A percentile compares a stretch with the other conserved stretches of the same genome.
Conservation (phyloP, 305 asterid species). For the Fraxinus platypoda region DNA sequence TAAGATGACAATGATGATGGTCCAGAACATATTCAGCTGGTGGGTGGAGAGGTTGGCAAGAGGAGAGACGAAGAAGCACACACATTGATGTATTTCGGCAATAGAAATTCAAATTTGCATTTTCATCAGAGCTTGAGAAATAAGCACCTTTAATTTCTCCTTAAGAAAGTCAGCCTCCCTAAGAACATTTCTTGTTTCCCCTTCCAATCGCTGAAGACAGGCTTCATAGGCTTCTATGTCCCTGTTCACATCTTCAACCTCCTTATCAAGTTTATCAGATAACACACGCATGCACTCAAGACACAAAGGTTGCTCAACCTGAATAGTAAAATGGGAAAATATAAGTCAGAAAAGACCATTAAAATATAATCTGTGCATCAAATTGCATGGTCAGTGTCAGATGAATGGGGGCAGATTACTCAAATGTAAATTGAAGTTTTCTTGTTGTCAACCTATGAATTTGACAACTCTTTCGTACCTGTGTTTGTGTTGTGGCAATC, state of each 20-base stretch:
- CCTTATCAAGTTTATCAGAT: slow-evolving; percentile 95
- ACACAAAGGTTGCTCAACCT: slow-evolving; percentile 97
- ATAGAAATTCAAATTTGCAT: background rate
- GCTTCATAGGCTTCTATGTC: slow-evolving; percentile 87
- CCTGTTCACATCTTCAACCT: slow-evolving; percentile 85
- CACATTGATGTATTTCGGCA: background rate
- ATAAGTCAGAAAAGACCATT: background rate
- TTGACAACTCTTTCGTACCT: slow-evolving; percentile 35
- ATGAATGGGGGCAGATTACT: background rate
- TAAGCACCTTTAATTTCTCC: slow-evolving; percentile 83
- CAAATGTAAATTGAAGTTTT: background rate
- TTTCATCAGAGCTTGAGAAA: slow-evolving; percentile 7
- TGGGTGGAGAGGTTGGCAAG: background rate
- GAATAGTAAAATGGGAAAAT: slow-evolving; percentile 20
- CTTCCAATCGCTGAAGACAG: slow-evolving; percentile 88
- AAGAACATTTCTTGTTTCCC: slow-evolving; percentile 79
- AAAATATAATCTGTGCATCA: background rate
- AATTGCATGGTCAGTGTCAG: background rate
- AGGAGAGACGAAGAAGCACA: background rate
- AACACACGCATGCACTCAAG: slow-evolving; percentile 94
- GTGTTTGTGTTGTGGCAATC: slow-evolving; percentile 84
- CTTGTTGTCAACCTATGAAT: slow-evolving; percentile 10
- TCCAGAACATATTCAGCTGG: background rate
- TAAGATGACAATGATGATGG: background rate
- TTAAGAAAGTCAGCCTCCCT: slow-evolving; percentile 85